phyloP scores from a whole-genome alignment of 163 green algal species.

The Scenedesmus sp. region DNA sequence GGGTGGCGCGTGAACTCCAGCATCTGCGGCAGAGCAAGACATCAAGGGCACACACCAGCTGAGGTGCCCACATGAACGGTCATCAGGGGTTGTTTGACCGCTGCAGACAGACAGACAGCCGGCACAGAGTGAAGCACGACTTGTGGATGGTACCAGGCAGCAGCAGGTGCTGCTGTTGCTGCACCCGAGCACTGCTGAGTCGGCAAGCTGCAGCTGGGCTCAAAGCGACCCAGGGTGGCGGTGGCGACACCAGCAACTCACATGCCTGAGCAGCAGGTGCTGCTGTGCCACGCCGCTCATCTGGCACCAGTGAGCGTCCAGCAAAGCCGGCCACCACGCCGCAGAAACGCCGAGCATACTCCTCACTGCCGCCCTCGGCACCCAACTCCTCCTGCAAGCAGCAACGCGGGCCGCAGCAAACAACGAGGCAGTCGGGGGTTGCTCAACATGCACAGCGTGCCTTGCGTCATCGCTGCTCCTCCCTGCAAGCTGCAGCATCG shows the following conservation, averaged over 20 bases:
- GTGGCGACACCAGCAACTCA: neutral
- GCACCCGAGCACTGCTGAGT: neutral
- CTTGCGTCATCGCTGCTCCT: slow-evolving; percentile 67
- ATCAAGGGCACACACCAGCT: neutral
- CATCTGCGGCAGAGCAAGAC: slow-evolving; percentile 67
- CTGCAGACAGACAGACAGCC: too few relatives aligned
- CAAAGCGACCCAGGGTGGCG: too few relatives aligned
- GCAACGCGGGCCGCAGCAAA: neutral
- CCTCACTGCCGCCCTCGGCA: slow-evolving; percentile 66
- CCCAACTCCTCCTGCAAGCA: slow-evolving; percentile 58
- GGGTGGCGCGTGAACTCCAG: slow-evolving; percentile 79
- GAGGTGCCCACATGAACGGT: too few relatives aligned
- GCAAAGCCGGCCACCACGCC: slow-evolving; percentile 73
- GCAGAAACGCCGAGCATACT: slow-evolving; percentile 76
- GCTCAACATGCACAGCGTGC: slow-evolving; percentile 72
- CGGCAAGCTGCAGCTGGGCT: slow-evolving; percentile 57
- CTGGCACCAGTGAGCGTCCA: slow-evolving; percentile 65
- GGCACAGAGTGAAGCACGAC: too few relatives aligned
- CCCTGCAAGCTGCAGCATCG: neutral
- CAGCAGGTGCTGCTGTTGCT: neutral
- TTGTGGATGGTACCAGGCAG: too few relatives aligned
- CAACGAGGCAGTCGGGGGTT: slow-evolving; percentile 45
- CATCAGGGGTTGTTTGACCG: too few relatives aligned
- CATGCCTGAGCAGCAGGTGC: slow-evolving; percentile 44
- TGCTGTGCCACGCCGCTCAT: slow-evolving; percentile 7